Evolutionary conservation across 495 filamentous ascomycete genomes (phyloP), one percentile per base, ranked within the genome.

Genomic region (Amorphotheca resinae): DNA sequence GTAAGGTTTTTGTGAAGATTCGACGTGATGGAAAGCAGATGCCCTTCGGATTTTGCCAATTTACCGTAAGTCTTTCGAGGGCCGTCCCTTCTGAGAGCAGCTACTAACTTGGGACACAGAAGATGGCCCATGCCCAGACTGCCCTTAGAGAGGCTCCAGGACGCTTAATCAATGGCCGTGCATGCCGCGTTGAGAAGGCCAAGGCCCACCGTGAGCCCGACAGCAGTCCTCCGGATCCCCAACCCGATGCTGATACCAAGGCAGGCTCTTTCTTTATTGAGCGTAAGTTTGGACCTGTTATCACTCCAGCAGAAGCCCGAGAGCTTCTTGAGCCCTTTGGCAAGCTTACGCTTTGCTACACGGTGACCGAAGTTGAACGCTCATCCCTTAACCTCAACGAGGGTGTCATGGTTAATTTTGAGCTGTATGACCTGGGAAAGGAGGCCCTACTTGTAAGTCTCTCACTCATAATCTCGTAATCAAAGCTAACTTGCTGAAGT

Each of bases 1-100:
- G 77, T 14, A 59, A 58, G 7, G 69, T 74, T 33, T 79, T 65
- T 42, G 73, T 78, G 38, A 81, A 81, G 61, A 76, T 81, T 33
- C 66, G 70, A 20, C 72, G 75, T 9, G 77, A 76, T 50, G 37
- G 30, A 18, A 61, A 59, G 18, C 59, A 68, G 33, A 79, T 79
- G 72, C 77, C 77, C 0, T 79, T 70, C 46, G 76, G 76, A 1
- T 81, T 81, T 48, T 69, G 63, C 42, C 76, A 79, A 55, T 81
- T 64, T 44, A 74, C 69, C 9, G 74, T 76, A 55, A 59, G 68
- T 61, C 23, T 14, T 38, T 18, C 28, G 35, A 1, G n/a, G n/a
- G n/a, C n/a, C 14, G n/a, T 15, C 25, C 7, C 8, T 23, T 12
- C 21, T 21, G 5, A 38, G 22, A 2, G 8, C 30, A 18, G 16